phyloP scores from a whole-genome alignment of 2,329 filamentous ascomycete species.

The Xylariaceae sp. region DNA sequence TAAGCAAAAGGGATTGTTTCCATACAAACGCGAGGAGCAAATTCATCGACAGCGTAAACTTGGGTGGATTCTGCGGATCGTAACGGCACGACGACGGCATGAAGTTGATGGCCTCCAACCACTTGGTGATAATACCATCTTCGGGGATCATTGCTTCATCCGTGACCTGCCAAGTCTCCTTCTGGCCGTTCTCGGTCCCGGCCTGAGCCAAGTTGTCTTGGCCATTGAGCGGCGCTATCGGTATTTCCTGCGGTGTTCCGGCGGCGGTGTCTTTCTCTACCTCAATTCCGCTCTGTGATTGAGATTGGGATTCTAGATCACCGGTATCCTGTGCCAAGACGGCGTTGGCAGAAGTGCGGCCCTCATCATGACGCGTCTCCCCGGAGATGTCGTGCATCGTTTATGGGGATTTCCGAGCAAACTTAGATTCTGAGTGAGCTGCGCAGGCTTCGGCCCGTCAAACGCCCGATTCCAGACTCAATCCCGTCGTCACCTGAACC shows the following conservation, averaged over 20 bases:
- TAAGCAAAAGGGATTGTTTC: background rate
- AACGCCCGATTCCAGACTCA: no score
- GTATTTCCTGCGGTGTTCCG: background rate
- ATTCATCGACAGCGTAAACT: slow-evolving; percentile 64
- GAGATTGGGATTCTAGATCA: background rate
- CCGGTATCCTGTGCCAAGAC: background rate
- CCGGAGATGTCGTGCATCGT: background rate
- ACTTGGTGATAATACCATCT: slow-evolving; percentile 14
- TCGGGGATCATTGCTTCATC: background rate
- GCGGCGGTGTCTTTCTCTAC: background rate
- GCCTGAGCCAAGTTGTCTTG: background rate
- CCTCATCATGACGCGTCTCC: background rate
- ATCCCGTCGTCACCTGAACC: no score
- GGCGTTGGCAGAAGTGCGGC: slow-evolving; percentile 2
- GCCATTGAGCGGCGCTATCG: background rate
- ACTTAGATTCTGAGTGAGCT: background rate
- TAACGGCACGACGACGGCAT: slow-evolving; percentile 64
- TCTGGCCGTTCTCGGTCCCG: background rate
- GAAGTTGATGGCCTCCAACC: slow-evolving; percentile 42
- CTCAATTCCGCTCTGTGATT: background rate
- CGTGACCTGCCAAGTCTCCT: background rate
- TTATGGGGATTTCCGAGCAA: background rate
- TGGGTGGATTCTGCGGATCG: slow-evolving; percentile 58
- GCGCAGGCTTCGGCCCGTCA: no score
- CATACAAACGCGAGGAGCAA: slow-evolving; percentile 61